Percentiles rank a stretch among this genome's conserved stretches.
These are phyloP conservation scores for Lignosus rhinocerotis DNA, from an alignment of 1,284 basidiomycete genomes.

Conservation along the genomic window DNA sequence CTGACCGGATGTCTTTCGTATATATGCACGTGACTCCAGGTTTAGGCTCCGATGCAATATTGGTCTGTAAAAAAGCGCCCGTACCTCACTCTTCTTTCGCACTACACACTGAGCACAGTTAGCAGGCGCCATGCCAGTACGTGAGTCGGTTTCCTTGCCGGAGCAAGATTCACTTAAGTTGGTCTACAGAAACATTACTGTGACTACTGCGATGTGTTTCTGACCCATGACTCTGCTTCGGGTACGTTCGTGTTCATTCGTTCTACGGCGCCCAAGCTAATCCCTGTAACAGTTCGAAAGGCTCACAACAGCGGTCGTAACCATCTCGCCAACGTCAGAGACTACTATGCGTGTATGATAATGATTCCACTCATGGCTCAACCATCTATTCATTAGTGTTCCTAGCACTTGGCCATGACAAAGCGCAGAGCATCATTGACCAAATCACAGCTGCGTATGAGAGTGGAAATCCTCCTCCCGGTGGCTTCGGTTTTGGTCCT, in stretches of 20 bases:
- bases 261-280: slow-evolving; percentile 16
- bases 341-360: slow-evolving; percentile 90
- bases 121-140: slow-evolving; percentile 49
- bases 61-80: slow-evolving; percentile 14
- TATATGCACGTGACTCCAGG: slow-evolving; percentile 21
- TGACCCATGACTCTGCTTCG: slow-evolving; percentile 88
- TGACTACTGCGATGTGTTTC: slow-evolving; percentile 91
- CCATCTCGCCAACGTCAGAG: slow-evolving; percentile 93
- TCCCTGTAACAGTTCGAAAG: slow-evolving; percentile 75
- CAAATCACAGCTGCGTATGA: slow-evolving; percentile 93
- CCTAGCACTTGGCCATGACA: slow-evolving; percentile 89
- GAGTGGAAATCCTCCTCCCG: slow-evolving; percentile 77
- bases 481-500: slow-evolving; percentile 79
- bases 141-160: slow-evolving; percentile 24
- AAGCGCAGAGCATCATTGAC: slow-evolving; percentile 95
- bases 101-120: neutral
- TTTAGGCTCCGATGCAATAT: slow-evolving; percentile 27
- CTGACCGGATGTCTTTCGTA: slow-evolving; percentile 1
- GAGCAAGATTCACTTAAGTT: neutral
- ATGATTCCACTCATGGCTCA: neutral
- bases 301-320: slow-evolving; percentile 98
- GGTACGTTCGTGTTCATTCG: slow-evolving; percentile 43
- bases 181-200: slow-evolving; percentile 79
- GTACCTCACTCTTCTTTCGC: slow-evolving; percentile 1
- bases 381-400: slow-evolving; percentile 12